Percentiles rank a stretch among this genome's conserved stretches.
Conservation (phyloP, 805 yeast species). For the Candida peoriensis region DNA sequence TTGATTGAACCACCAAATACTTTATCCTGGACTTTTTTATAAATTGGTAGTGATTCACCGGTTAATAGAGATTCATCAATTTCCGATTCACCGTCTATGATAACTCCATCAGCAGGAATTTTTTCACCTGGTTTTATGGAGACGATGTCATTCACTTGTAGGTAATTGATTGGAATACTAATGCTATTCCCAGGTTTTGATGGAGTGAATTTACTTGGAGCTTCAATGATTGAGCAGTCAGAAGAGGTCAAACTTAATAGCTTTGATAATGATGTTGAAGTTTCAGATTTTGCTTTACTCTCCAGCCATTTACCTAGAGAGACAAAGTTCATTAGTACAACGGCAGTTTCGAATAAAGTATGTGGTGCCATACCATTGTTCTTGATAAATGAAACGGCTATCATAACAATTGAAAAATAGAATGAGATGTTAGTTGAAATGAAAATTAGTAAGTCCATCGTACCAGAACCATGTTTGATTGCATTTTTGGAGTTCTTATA, state of each 20-base stretch:
- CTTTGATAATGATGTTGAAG: slow-evolving; percentile 82
- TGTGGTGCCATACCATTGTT: slow-evolving; percentile 50
- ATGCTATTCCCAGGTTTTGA: slow-evolving; percentile 31
- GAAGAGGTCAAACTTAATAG: slow-evolving; percentile 79
- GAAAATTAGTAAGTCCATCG: slow-evolving; percentile 90
- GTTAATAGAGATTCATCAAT: slow-evolving; percentile 87
- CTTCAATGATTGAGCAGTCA: slow-evolving; percentile 58
- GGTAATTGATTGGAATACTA: slow-evolving; percentile 63
- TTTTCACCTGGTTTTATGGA: slow-evolving; percentile 81
- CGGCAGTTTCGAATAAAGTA: slow-evolving; percentile 78
- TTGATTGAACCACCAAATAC: slow-evolving; percentile 92
- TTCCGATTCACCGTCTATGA: slow-evolving; percentile 74
- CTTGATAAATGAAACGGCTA: slow-evolving; percentile 41
- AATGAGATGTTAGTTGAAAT: slow-evolving; percentile 79
- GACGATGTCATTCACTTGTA: slow-evolving; percentile 74
- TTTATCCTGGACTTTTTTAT: slow-evolving; percentile 51
- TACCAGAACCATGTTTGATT: slow-evolving; percentile 62
- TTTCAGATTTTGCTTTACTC: slow-evolving; percentile 87
- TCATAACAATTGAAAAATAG: slow-evolving; percentile 62
- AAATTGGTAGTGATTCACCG: slow-evolving; percentile 82
- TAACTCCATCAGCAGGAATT: slow-evolving; percentile 87
- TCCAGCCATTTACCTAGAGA: slow-evolving; percentile 90
- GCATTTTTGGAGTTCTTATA: slow-evolving; percentile 62
- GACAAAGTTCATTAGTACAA: slow-evolving; percentile 80
- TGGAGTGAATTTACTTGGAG: slow-evolving; percentile 22